Conservation (phyloP, 1,284 basidiomycete species). For the Naganishia sp. region DNA sequence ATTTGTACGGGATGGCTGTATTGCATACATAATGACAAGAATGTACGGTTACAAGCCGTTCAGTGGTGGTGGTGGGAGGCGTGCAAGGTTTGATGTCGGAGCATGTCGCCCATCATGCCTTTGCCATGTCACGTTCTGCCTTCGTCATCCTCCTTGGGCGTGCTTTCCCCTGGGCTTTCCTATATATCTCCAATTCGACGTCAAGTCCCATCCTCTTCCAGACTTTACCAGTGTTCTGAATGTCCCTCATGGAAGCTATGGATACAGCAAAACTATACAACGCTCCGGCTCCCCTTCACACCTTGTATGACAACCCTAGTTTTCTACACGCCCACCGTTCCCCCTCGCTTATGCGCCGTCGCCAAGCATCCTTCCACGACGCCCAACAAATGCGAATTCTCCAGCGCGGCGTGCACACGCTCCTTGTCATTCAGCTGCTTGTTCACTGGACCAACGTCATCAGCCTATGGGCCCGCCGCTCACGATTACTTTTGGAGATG, state of each 20-base stretch:
- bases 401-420: conserved; percentile 92
- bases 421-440: conserved; percentile 99
- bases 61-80: no score
- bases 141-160: no score
- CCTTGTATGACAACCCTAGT: not conserved
- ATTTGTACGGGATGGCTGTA: conserved; percentile 26
- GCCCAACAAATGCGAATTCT: conserved; percentile 82
- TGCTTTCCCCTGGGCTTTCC: no score
- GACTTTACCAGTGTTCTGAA: no score
- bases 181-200: no score
- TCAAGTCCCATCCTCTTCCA: no score
- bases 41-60: not conserved
- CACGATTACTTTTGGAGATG: not conserved
- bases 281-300: not conserved
- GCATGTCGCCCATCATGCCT: no score
- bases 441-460: conserved; percentile 67
- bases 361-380: conserved; percentile 85
- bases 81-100: no score
- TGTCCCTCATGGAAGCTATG: not conserved
- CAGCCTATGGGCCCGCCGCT: not conserved
- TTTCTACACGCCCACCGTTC: conserved; percentile 8
- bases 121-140: no score
- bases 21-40: conserved; percentile 16
- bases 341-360: conserved; percentile 56
- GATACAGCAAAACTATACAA: conserved; percentile 20